A percentile compares a stretch with the other conserved stretches of the same genome.
Evolutionary conservation across 2,329 filamentous ascomycete genomes (phyloP).

Genomic region (Fusarium aywerte): DNA sequence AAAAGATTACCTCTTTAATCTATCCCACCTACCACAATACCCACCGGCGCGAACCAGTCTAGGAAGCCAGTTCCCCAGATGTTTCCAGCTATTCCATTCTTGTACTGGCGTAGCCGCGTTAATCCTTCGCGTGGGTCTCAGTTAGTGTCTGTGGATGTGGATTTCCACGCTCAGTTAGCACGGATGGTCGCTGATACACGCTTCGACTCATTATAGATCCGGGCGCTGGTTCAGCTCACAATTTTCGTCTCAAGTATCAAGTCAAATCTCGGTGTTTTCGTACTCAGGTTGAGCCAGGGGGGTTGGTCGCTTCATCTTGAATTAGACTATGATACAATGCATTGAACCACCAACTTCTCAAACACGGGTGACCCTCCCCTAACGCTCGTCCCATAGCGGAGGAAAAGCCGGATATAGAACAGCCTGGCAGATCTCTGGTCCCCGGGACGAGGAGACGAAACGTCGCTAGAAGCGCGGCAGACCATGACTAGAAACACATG

Average conservation of each 20-base stretch:
- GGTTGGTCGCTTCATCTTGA: constrained; percentile 11
- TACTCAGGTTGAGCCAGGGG: constrained; percentile 19
- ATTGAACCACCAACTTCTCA: constrained; percentile 38
- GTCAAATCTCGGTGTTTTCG: constrained; percentile 28
- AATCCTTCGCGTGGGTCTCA: constrained; percentile 15
- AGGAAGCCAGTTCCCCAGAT: constrained; percentile 36
- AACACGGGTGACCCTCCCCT: constrained; percentile 29
- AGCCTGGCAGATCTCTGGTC: constrained; percentile 20
- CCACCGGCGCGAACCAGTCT: constrained; percentile 7
- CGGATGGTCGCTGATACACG: constrained; percentile 39
- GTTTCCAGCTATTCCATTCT: constrained; percentile 25
- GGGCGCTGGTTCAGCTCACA: constrained; percentile 36
- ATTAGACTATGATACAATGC: constrained; percentile 14
- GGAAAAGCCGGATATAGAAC: constrained; percentile 37
- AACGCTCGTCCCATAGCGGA: constrained; percentile 17
- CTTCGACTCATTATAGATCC: constrained; percentile 44
- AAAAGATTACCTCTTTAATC: constrained; percentile 24
- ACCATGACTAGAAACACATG: constrained; percentile 33
- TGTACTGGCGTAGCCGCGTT: constrained; percentile 20
- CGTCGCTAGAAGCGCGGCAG: constrained; percentile 39
- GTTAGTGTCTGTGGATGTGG: not conserved
- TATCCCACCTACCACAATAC: not conserved
- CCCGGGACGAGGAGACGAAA: constrained; percentile 38
- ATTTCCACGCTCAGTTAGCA: constrained; percentile 15
- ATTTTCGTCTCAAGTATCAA: constrained; percentile 44